Percentiles rank a stretch among this genome's conserved stretches.
Conservation (phyloP, 2,329 filamentous ascomycete genomes). For the Pseudofabraea citricarpa region DNA sequence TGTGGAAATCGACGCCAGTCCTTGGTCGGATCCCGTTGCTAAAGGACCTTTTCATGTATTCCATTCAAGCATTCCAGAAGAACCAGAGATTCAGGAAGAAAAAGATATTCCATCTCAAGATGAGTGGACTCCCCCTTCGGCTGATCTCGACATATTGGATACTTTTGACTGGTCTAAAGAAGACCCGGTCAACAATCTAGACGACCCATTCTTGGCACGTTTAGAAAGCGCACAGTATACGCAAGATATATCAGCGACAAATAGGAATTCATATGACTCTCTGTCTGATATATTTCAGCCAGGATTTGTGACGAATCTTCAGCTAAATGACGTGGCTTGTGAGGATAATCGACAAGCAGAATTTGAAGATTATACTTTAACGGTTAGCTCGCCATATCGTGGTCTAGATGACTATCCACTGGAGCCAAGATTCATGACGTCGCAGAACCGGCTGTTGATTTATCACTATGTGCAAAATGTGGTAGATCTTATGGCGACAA, state of each 20-base stretch:
- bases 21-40: background rate
- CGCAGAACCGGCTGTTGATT: background rate
- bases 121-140: background rate
- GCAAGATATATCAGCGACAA: too few relatives aligned
- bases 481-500: slow-evolving; percentile 1
- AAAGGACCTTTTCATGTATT: slow-evolving; percentile 1
- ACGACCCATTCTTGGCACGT: background rate
- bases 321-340: too few relatives aligned
- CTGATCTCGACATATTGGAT: background rate
- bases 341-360: too few relatives aligned
- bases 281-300: background rate
- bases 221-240: too few relatives aligned
- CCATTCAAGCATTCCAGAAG: background rate
- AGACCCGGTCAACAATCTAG: background rate
- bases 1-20: background rate
- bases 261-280: background rate
- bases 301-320: too few relatives aligned
- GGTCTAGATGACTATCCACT: background rate
- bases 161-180: background rate
- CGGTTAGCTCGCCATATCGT: background rate
- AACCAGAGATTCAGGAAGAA: background rate
- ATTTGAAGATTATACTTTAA: too few relatives aligned
- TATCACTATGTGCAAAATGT: slow-evolving; percentile 2
- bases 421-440: slow-evolving; percentile 1
- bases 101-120: background rate